Percentiles rank a stretch among this genome's conserved stretches.
Conservation (phyloP, 2,329 filamentous ascomycete species). For the Fusarium sp. region DNA sequence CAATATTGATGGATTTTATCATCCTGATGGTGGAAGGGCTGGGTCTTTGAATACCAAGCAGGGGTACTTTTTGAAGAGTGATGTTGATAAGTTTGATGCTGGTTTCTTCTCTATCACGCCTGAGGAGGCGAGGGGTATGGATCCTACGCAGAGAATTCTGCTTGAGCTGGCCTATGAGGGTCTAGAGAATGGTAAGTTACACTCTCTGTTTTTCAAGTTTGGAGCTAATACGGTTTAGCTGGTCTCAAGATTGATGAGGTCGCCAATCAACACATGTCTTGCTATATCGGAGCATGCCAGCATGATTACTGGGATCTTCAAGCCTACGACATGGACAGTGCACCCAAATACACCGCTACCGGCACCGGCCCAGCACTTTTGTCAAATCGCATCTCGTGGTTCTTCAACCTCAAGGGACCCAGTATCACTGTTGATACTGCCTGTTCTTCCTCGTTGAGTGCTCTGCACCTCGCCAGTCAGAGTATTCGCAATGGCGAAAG, state of each 20-base stretch:
- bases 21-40: not conserved
- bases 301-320: slow-evolving; percentile 17
- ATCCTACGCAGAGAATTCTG: slow-evolving; percentile 7
- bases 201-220: not conserved
- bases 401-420: slow-evolving; percentile 12
- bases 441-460: slow-evolving; percentile 8
- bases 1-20: not conserved
- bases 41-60: not conserved
- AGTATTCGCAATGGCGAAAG: slow-evolving; percentile 4
- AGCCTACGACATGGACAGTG: slow-evolving; percentile 11
- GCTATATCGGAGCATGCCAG: slow-evolving; percentile 11
- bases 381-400: not conserved
- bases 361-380: not conserved
- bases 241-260: slow-evolving; percentile 3
- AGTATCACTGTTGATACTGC: slow-evolving; percentile 22
- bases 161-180: slow-evolving; percentile 9
- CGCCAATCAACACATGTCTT: slow-evolving; percentile 8
- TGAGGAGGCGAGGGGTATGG: slow-evolving; percentile 6
- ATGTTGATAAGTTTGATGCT: not conserved
- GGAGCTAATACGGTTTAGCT: not conserved
- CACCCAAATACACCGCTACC: slow-evolving; percentile 4
- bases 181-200: not conserved
- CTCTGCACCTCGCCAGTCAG: slow-evolving; percentile 10
- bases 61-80: slow-evolving; percentile 1
- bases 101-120: slow-evolving; percentile 2